A percentile compares a stretch with the other conserved stretches of the same genome.
phyloP scores from a whole-genome alignment of 2,329 filamentous ascomycete genomes.

The Fusarium incarnatum region DNA sequence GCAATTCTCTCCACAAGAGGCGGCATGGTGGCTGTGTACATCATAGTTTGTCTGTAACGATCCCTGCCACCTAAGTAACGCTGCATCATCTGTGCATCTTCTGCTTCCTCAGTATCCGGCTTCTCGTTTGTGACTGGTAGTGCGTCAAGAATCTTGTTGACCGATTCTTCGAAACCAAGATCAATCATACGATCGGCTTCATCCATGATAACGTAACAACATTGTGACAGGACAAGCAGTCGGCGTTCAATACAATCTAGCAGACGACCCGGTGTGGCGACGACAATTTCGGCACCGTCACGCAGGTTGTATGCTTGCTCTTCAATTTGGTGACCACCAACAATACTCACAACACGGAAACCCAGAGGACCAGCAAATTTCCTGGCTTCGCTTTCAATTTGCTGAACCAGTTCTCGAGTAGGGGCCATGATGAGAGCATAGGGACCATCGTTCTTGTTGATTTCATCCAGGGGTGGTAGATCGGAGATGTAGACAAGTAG shows the following conservation, averaged over 20 bases:
- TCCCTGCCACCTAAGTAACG: constrained; percentile 79
- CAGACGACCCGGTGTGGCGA: constrained; percentile 96
- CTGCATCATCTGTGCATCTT: constrained; percentile 87
- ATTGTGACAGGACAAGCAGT: constrained; percentile 91
- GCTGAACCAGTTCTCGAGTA: constrained; percentile 95
- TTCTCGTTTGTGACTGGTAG: constrained; percentile 94
- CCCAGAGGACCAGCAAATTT: constrained; percentile 93
- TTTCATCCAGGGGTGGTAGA: constrained; percentile 83
- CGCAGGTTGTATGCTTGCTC: constrained; percentile 91
- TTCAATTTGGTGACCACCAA: constrained; percentile 96
- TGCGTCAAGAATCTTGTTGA: constrained; percentile 97
- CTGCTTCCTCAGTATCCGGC: constrained; percentile 91
- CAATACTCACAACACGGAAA: constrained; percentile 95
- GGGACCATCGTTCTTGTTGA: constrained; percentile 92
- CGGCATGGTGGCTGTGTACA: constrained; percentile 99
- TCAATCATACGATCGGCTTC: constrained; percentile 99
- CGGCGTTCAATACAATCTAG: constrained; percentile 97
- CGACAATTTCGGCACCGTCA: constrained; percentile 96
- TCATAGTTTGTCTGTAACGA: constrained; percentile 97
- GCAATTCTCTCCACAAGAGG: constrained; percentile 92
- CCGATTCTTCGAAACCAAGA: constrained; percentile 95
- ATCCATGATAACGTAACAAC: constrained; percentile 99
- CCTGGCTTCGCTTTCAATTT: constrained; percentile 92
- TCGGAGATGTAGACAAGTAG: constrained; percentile 94
- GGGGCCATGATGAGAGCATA: constrained; percentile 98